These are phyloP conservation scores for Lodderomyces orthopsilosis DNA, from an alignment of 1,139 yeast species.

Conservation along the genomic window DNA sequence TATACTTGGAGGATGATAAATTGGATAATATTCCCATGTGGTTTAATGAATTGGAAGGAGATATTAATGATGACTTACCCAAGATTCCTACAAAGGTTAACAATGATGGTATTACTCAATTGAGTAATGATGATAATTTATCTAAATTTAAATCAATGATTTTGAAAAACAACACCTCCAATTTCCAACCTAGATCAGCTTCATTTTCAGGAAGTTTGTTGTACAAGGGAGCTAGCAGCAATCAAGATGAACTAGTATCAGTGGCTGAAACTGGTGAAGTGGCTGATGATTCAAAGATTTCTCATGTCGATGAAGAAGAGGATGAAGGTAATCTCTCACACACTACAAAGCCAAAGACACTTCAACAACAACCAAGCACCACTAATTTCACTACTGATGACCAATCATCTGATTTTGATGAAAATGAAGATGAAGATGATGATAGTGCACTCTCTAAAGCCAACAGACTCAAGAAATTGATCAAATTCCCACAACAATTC, in stretches of 20 bases:
- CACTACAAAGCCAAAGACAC: slow-evolving; percentile 3
- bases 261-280: background rate
- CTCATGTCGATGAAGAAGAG: slow-evolving; percentile 12
- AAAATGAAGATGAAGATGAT: slow-evolving; percentile 43
- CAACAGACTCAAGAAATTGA: slow-evolving; percentile 21
- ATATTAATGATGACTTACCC: slow-evolving; percentile 29
- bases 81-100: slow-evolving; percentile 22
- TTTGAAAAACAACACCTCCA: slow-evolving; percentile 28
- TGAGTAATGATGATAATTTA: slow-evolving; percentile 46
- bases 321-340: slow-evolving; percentile 8
- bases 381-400: slow-evolving; percentile 13
- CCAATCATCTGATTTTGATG: slow-evolving; percentile 20
- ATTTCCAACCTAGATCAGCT: slow-evolving; percentile 37
- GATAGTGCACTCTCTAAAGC: slow-evolving; percentile 35
- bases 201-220: slow-evolving; percentile 42
- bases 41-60: slow-evolving; percentile 85
- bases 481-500: slow-evolving; percentile 29
- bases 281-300: slow-evolving; percentile 11
- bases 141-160: slow-evolving; percentile 44
- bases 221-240: slow-evolving; percentile 12
- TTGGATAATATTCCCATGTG: slow-evolving; percentile 90
- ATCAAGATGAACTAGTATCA: background rate
- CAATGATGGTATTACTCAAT: slow-evolving; percentile 11
- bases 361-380: slow-evolving; percentile 2
- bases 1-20: slow-evolving; percentile 86